A percentile compares a stretch with the other conserved stretches of the same genome.
phyloP scores from a whole-genome alignment of 2,329 filamentous ascomycete species.

The Boeremia lycopersici region DNA sequence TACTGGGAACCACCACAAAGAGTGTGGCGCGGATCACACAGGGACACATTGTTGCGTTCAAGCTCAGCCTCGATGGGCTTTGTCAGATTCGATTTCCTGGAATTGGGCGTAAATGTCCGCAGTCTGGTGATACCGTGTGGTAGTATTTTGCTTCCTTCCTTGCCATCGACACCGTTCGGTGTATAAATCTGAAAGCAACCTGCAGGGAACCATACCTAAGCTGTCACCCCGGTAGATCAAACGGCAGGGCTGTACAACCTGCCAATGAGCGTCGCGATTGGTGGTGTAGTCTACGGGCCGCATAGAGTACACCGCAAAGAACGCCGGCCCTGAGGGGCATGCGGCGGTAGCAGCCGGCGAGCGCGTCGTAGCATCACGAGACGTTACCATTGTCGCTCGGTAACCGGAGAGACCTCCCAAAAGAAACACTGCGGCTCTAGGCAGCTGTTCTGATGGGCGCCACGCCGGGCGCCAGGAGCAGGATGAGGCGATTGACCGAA shows the following conservation, averaged over 20 bases:
- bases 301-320: neutral
- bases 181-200: neutral
- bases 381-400: constrained; percentile 2
- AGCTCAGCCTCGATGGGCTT: neutral
- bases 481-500: constrained; percentile 6
- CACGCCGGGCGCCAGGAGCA: constrained; percentile 6
- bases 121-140: neutral
- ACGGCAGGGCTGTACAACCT: neutral
- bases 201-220: constrained; percentile 2
- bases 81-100: neutral
- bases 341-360: neutral
- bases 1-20: constrained; percentile 5
- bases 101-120: constrained; percentile 1
- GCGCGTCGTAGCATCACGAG: constrained; percentile 1
- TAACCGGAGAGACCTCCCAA: neutral
- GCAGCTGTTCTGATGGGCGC: constrained; percentile 8
- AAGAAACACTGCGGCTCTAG: neutral
- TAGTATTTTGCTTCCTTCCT: neutral
- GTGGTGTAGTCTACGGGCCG: neutral
- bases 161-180: neutral
- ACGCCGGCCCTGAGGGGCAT: neutral
- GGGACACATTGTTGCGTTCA: neutral
- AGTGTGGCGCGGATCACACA: constrained; percentile 10
- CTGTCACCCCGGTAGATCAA: neutral
- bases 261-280: neutral